A percentile compares a stretch with the other conserved stretches of the same genome.
phyloP scores from a whole-genome alignment of 371 early-diverging fungal genomes.

The Lichtheimia hyalospora region DNA sequence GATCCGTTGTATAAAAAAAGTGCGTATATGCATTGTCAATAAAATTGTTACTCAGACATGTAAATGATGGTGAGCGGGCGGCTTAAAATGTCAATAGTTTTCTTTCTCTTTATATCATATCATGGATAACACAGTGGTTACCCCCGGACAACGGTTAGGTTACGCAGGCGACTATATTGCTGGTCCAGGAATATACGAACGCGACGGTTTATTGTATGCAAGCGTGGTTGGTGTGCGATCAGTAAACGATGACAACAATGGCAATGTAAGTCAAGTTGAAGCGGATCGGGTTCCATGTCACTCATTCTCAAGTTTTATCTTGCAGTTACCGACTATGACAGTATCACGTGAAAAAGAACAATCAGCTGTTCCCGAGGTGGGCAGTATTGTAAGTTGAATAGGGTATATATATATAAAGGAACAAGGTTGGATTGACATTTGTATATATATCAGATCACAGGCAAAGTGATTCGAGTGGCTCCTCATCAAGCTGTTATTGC shows the following conservation, averaged over 20 bases:
- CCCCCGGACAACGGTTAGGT: conserved; percentile 86
- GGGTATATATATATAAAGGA: too few species aligned
- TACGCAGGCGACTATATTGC: conserved; percentile 67
- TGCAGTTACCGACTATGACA: conserved; percentile 53
- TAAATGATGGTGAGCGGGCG: too few species aligned
- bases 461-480: conserved; percentile 85
- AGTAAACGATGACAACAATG: conserved; percentile 31
- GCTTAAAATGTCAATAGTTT: too few species aligned
- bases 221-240: conserved; percentile 73
- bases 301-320: not conserved
- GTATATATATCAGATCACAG: conserved; percentile 53
- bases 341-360: conserved; percentile 73
- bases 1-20: too few species aligned
- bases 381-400: conserved; percentile 61
- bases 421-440: too few species aligned
- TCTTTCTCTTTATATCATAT: not conserved
- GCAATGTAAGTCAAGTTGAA: conserved; percentile 29
- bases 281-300: not conserved
- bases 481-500: conserved; percentile 82
- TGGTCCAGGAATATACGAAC: conserved; percentile 80
- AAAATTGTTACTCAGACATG: too few species aligned
- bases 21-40: too few species aligned
- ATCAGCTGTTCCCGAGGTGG: conserved; percentile 83
- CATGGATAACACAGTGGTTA: conserved; percentile 45
- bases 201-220: conserved; percentile 77